Evolutionary conservation across 2,329 filamentous ascomycete genomes (phyloP).

Genomic region (Rasamsonia emersonii): DNA sequence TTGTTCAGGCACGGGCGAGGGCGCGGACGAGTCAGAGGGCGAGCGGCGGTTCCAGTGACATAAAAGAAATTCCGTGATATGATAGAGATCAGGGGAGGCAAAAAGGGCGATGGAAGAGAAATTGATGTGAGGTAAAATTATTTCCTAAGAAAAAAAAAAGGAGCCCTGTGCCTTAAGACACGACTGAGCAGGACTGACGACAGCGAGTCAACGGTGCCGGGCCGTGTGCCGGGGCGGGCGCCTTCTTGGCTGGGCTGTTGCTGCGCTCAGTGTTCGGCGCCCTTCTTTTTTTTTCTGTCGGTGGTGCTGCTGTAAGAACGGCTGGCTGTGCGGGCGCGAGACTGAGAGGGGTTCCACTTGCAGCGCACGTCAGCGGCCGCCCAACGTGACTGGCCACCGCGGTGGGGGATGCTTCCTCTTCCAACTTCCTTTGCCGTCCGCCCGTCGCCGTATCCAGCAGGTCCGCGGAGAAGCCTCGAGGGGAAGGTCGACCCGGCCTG

Average conservation of each 20-base stretch:
- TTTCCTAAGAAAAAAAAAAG: constrained; percentile 26
- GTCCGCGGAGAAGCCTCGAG: too few species aligned
- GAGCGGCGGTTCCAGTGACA: constrained; percentile 24
- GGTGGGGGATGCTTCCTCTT: too few species aligned
- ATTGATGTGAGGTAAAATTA: constrained; percentile 31
- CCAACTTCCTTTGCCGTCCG: too few species aligned
- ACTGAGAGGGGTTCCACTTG: too few species aligned
- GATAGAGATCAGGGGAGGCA: constrained; percentile 14
- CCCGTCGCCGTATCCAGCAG: too few species aligned
- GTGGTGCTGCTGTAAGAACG: too few species aligned
- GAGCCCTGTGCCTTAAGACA: neutral
- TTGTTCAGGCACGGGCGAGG: constrained; percentile 31
- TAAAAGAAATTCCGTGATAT: constrained; percentile 28
- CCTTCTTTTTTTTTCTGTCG: too few species aligned
- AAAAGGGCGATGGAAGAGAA: constrained; percentile 12
- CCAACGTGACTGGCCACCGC: too few species aligned
- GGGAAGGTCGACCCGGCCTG: too few species aligned
- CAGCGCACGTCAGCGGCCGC: too few species aligned
- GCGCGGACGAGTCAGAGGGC: constrained; percentile 10
- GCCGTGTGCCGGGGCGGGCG: neutral
- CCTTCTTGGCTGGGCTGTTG: neutral
- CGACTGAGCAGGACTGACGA: neutral
- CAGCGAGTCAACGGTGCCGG: neutral
- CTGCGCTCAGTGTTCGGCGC: too few species aligned
- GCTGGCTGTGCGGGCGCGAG: too few species aligned